Percentiles rank a stretch among this genome's conserved stretches.
Conservation (phyloP, 2,329 filamentous ascomycete genomes). For the Trichophyton schoenleinii region DNA sequence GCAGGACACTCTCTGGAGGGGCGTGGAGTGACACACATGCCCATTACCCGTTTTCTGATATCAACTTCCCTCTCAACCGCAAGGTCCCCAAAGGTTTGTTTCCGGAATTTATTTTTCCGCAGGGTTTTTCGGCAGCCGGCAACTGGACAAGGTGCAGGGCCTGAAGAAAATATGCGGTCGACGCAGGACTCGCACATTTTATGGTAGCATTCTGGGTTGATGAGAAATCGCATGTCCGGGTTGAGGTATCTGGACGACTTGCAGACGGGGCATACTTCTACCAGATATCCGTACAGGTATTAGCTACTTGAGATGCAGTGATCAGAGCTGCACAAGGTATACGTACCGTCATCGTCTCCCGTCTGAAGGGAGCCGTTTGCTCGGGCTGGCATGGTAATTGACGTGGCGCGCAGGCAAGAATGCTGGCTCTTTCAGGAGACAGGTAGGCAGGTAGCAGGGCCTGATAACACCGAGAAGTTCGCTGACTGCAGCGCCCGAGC, state of each 20-base stretch:
- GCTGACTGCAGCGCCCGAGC: not conserved
- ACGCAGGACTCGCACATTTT: conserved; percentile 97
- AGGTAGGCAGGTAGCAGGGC: not conserved
- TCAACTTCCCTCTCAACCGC: conserved; percentile 86
- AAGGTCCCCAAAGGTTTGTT: conserved; percentile 82
- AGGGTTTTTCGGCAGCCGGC: conserved; percentile 78
- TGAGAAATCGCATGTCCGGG: conserved; percentile 82
- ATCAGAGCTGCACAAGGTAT: not conserved
- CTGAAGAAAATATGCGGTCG: conserved; percentile 81
- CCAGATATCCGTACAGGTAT: not conserved
- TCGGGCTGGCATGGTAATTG: not conserved
- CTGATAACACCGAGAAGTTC: not conserved
- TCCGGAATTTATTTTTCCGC: conserved; percentile 69
- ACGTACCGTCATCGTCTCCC: conserved; percentile 4
- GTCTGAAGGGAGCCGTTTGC: not conserved
- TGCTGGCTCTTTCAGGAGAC: not conserved
- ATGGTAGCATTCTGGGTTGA: conserved; percentile 98
- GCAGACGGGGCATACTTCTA: conserved; percentile 90
- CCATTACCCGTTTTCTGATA: conserved; percentile 65
- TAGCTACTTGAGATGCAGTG: not conserved
- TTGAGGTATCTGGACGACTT: conserved; percentile 95
- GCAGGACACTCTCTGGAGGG: not conserved
- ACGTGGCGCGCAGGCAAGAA: not conserved
- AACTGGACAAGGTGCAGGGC: conserved; percentile 84
- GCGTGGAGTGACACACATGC: conserved; percentile 30